Evolutionary conservation across 352 stramenopile genomes (phyloP).

Genomic region (Globisporangium perplexum): DNA sequence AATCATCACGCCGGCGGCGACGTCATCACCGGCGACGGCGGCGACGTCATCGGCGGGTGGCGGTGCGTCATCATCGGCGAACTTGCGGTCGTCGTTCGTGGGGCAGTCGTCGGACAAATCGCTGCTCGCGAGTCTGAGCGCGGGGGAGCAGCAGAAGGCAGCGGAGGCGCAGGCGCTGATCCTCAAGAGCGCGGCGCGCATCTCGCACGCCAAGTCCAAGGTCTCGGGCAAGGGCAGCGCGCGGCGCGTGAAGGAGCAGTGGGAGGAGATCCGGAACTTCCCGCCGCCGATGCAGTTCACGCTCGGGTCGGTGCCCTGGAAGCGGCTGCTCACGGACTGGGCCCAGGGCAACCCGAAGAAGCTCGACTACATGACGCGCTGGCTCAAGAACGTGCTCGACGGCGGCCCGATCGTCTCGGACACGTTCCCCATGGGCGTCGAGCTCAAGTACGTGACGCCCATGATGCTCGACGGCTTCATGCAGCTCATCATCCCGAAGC

Average conservation of each 20-base stretch:
- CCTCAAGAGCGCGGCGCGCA: conserved; percentile 59
- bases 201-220: conserved; percentile 64
- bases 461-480: conserved; percentile 91
- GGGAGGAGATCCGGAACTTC: conserved; percentile 87
- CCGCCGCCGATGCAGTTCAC: conserved; percentile 79
- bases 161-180: conserved; percentile 63
- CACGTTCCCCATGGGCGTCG: conserved; percentile 83
- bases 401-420: conserved; percentile 81
- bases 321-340: conserved; percentile 82
- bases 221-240: conserved; percentile 69
- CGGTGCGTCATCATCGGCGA: not conserved
- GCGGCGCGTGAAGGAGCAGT: conserved; percentile 82
- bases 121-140: conserved; percentile 10
- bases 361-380: conserved; percentile 87
- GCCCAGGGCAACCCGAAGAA: conserved; percentile 87
- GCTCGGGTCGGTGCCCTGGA: conserved; percentile 80
- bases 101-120: conserved; percentile 12
- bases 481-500: conserved; percentile 85
- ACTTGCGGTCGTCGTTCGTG: conserved; percentile 10
- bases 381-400: conserved; percentile 87
- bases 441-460: conserved; percentile 86
- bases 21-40: not conserved
- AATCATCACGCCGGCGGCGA: conserved; percentile 15
- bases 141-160: conserved; percentile 40
- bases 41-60: too few relatives aligned